These are phyloP conservation scores for Nicotiana paniculata DNA, from an alignment of 257 asterid genomes.

Conservation along the genomic window DNA sequence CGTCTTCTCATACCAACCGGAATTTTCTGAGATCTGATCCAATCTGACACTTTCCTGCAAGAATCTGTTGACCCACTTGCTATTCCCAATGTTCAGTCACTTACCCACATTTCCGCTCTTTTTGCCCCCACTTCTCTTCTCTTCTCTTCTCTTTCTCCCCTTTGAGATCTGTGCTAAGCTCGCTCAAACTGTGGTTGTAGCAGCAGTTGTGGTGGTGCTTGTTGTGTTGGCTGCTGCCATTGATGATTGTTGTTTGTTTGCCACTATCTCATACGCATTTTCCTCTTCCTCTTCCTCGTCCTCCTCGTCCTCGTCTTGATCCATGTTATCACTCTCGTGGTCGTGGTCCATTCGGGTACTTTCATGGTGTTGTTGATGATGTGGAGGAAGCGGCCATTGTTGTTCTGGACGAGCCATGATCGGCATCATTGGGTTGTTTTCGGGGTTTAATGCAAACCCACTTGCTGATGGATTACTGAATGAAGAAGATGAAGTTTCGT, in stretches of 20 bases:
- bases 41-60: slow-evolving; percentile 32
- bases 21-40: slow-evolving; percentile 9
- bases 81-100: slow-evolving; percentile 10
- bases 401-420: slow-evolving; percentile 94
- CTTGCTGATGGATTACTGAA: slow-evolving; percentile 16
- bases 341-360: slow-evolving; percentile 18
- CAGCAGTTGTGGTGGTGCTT: slow-evolving; percentile 12
- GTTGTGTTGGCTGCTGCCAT: slow-evolving; percentile 32
- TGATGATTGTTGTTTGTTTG: slow-evolving; percentile 49
- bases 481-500: slow-evolving; percentile 3
- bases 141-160: neutral
- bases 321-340: slow-evolving; percentile 25
- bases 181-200: slow-evolving; percentile 5
- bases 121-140: neutral
- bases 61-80: slow-evolving; percentile 23
- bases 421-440: slow-evolving; percentile 40
- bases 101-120: neutral
- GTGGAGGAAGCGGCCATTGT: slow-evolving; percentile 64
- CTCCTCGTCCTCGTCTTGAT: slow-evolving; percentile 24
- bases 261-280: slow-evolving; percentile 55
- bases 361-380: slow-evolving; percentile 11
- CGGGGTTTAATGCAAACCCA: slow-evolving; percentile 17
- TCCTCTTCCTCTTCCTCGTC: slow-evolving; percentile 47
- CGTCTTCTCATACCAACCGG: slow-evolving; percentile 10
- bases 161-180: neutral